Percentiles rank a stretch among this genome's conserved stretches.
Conservation (phyloP, 202 grass and related monocot genomes). For the Saccharum hybrid region DNA sequence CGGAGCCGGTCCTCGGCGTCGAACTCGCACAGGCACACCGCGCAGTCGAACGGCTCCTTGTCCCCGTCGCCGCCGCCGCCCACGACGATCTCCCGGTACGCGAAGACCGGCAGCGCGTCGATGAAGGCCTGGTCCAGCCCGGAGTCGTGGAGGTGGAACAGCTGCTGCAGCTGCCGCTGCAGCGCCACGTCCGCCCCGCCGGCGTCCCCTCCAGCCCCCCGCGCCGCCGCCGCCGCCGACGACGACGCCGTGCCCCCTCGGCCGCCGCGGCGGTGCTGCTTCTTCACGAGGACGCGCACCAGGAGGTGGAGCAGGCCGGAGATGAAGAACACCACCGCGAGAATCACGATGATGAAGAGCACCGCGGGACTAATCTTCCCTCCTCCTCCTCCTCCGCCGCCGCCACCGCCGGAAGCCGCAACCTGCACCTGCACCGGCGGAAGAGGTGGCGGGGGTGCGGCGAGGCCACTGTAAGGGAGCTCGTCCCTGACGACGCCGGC, state of each 20-base stretch:
- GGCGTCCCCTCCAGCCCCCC: slow-evolving; percentile 32
- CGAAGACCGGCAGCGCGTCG: slow-evolving; percentile 90
- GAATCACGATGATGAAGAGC: slow-evolving; percentile 94
- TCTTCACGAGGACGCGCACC: slow-evolving; percentile 79
- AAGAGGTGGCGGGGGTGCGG: slow-evolving; percentile 11
- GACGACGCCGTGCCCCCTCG: neutral
- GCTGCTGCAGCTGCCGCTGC: slow-evolving; percentile 70
- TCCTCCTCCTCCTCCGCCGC: slow-evolving; percentile 4
- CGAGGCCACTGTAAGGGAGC: slow-evolving; percentile 38
- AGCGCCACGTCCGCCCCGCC: slow-evolving; percentile 54
- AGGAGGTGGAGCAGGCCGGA: slow-evolving; percentile 95
- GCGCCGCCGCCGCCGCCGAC: slow-evolving; percentile 3
- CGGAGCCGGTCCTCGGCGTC: slow-evolving; percentile 74
- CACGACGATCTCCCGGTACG: slow-evolving; percentile 75
- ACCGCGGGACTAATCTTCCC: slow-evolving; percentile 89
- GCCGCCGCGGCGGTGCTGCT: slow-evolving; percentile 56
- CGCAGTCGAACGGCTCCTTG: slow-evolving; percentile 96
- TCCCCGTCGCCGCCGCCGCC: slow-evolving; percentile 46
- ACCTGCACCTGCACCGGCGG: slow-evolving; percentile 21
- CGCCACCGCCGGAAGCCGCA: neutral
- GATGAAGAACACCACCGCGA: slow-evolving; percentile 91
- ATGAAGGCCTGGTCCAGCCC: slow-evolving; percentile 96
- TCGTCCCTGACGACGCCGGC: slow-evolving; percentile 46
- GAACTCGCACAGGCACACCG: slow-evolving; percentile 94
- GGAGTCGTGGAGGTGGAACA: slow-evolving; percentile 67